These are phyloP conservation scores for Parmelia sp. DNA, from an alignment of 495 filamentous ascomycete species.

Conservation along the genomic window DNA sequence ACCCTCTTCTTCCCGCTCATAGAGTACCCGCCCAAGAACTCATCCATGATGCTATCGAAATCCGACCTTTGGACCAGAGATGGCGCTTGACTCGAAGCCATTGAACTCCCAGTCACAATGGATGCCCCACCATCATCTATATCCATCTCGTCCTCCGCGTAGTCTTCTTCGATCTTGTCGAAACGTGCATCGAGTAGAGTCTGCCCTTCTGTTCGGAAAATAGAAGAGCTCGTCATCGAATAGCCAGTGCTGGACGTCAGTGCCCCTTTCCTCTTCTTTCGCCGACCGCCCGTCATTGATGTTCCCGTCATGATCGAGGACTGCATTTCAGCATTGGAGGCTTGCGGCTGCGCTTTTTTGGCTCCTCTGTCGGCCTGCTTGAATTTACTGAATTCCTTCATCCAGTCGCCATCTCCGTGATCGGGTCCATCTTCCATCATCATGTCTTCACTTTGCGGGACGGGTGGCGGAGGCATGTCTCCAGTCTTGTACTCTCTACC, in stretches of 20 bases:
- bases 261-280: slow-evolving; percentile 88
- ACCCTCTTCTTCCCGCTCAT: slow-evolving; percentile 72
- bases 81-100: slow-evolving; percentile 42
- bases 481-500: slow-evolving; percentile 29
- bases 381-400: slow-evolving; percentile 61
- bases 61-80: slow-evolving; percentile 51
- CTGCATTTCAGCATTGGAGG: slow-evolving; percentile 68
- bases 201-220: slow-evolving; percentile 83
- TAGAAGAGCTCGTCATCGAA: slow-evolving; percentile 92
- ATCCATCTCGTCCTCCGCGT: slow-evolving; percentile 66
- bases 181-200: slow-evolving; percentile 83
- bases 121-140: slow-evolving; percentile 47
- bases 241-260: slow-evolving; percentile 82
- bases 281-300: slow-evolving; percentile 58
- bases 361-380: slow-evolving; percentile 37
- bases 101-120: slow-evolving; percentile 46
- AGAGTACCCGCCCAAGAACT: slow-evolving; percentile 76
- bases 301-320: slow-evolving; percentile 76
- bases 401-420: slow-evolving; percentile 65
- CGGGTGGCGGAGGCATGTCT: not conserved
- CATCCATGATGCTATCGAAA: slow-evolving; percentile 87
- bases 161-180: slow-evolving; percentile 80
- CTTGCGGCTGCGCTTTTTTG: slow-evolving; percentile 39
- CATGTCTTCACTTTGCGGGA: slow-evolving; percentile 24
- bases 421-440: slow-evolving; percentile 24